Percentiles rank a stretch among this genome's conserved stretches.
Evolutionary conservation across 805 yeast species (phyloP).

Genomic region (Gaillardinia entomophila): DNA sequence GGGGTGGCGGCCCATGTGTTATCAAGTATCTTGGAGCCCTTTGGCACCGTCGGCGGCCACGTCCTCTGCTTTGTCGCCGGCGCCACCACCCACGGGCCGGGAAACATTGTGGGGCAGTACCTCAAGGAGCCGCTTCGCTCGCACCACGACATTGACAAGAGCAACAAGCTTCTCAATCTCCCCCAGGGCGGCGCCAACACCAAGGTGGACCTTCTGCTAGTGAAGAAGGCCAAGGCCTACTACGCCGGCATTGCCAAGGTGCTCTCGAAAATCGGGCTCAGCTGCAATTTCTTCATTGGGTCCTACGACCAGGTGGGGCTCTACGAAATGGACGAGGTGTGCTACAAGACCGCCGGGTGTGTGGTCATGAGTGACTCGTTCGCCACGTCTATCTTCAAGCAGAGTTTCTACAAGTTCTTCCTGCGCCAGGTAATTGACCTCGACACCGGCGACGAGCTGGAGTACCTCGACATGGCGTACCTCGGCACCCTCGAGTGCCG

Average conservation of each 20-base stretch:
- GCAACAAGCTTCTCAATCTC: conserved; percentile 23
- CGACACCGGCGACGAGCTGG: conserved; percentile 21
- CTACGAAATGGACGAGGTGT: conserved; percentile 56
- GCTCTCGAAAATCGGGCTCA: conserved; percentile 46
- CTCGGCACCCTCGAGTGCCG: conserved; percentile 58
- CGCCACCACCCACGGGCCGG: conserved; percentile 63
- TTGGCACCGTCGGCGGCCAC: conserved; percentile 45
- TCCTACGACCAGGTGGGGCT: conserved; percentile 67
- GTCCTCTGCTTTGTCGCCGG: conserved; percentile 55
- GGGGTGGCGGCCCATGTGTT: conserved; percentile 38
- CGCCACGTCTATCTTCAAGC: conserved; percentile 62
- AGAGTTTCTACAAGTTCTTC: conserved; percentile 53
- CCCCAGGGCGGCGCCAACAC: conserved; percentile 27
- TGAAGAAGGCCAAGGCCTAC: conserved; percentile 36
- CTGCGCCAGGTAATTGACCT: conserved; percentile 22
- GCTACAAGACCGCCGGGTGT: conserved; percentile 57
- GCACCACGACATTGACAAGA: conserved; percentile 53
- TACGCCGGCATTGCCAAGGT: conserved; percentile 45
- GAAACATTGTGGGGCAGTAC: conserved; percentile 48
- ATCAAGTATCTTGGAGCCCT: conserved; percentile 32
- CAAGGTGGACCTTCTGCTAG: conserved; percentile 22
- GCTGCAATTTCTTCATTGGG: conserved; percentile 56
- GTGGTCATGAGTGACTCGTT: conserved; percentile 62
- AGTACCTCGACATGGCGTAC: conserved; percentile 45
- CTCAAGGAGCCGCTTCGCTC: conserved; percentile 63